Conservation (phyloP, 2,329 filamentous ascomycete genomes). For the Gyromitra esculenta region DNA sequence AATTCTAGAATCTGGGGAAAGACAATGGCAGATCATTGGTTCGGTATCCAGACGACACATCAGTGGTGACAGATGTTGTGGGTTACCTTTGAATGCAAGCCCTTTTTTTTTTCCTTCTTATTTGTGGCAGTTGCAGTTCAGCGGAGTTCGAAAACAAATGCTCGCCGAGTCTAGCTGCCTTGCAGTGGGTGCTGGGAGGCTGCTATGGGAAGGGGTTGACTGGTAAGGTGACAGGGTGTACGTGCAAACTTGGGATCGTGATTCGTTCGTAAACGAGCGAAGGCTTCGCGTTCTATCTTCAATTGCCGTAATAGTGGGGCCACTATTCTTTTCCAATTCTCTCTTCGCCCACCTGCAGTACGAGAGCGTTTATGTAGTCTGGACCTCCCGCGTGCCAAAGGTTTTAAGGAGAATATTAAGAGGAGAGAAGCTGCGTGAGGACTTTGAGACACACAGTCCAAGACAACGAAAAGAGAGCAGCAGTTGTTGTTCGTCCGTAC, state of each 20-base stretch:
- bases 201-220: constrained; percentile 12
- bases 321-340: constrained; percentile 9
- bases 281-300: constrained; percentile 9
- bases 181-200: background rate
- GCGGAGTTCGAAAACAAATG: background rate
- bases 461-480: background rate
- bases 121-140: background rate
- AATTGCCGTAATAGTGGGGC: constrained; percentile 1
- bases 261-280: constrained; percentile 7
- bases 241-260: constrained; percentile 16
- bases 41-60: constrained; percentile 12
- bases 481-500: constrained; percentile 4
- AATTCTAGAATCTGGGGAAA: constrained; percentile 32
- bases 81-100: constrained; percentile 31
- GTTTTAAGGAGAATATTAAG: constrained; percentile 26
- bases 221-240: background rate
- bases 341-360: constrained; percentile 17
- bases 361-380: constrained; percentile 38
- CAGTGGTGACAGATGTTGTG: background rate
- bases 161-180: background rate
- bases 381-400: constrained; percentile 4
- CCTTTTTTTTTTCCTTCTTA: background rate
- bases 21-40: constrained; percentile 20
- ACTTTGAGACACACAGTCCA: constrained; percentile 32
- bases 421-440: constrained; percentile 7